Percentiles rank a stretch among this genome's conserved stretches.
These are phyloP conservation scores for Leishmania guyanensis DNA, from an alignment of 208 protist species.

Conservation along the genomic window DNA sequence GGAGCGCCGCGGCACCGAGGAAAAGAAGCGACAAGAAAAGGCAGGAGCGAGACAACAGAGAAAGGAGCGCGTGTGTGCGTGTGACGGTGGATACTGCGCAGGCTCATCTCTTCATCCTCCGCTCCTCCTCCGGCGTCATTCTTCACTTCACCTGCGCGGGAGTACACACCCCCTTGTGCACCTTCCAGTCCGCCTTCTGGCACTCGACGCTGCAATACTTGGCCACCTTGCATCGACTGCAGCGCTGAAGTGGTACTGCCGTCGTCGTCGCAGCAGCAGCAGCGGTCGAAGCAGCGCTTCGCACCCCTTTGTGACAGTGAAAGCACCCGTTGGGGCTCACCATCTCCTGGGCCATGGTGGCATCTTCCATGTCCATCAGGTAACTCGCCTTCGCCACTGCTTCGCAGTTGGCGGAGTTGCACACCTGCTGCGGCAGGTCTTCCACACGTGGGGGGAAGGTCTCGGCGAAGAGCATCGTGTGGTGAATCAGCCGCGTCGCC, in stretches of 20 bases:
- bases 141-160: background rate
- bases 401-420: conserved; percentile 38
- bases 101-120: background rate
- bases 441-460: conserved; percentile 52
- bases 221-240: conserved; percentile 69
- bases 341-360: conserved; percentile 14
- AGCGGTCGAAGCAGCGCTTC: background rate
- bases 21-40: background rate
- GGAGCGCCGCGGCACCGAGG: background rate
- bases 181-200: conserved; percentile 63
- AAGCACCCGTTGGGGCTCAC: conserved; percentile 49
- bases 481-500: conserved; percentile 55
- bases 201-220: conserved; percentile 71
- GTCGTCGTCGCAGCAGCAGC: background rate
- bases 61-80: background rate
- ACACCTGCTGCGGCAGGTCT: conserved; percentile 56
- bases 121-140: background rate
- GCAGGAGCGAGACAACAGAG: background rate
- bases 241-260: conserved; percentile 44
- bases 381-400: conserved; percentile 35
- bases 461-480: conserved; percentile 58
- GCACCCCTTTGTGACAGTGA: conserved; percentile 34
- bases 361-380: conserved; percentile 59
- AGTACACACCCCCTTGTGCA: conserved; percentile 47
- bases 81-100: background rate